These are phyloP conservation scores for Fusarium zealandicum DNA, from an alignment of 2,329 filamentous ascomycete species.

Conservation along the genomic window DNA sequence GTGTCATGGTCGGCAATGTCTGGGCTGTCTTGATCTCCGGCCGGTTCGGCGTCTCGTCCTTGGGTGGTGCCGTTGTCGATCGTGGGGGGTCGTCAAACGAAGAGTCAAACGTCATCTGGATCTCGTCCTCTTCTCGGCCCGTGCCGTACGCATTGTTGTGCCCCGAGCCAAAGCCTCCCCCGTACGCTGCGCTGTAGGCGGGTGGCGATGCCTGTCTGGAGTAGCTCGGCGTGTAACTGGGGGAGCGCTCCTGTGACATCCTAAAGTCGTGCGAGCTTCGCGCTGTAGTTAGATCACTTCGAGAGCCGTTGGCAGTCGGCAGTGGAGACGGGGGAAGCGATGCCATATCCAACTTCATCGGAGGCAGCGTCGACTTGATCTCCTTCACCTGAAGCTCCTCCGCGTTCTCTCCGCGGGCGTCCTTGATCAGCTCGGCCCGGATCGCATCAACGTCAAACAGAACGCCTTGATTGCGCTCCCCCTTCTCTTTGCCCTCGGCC, in stretches of 20 bases:
- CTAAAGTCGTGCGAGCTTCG: constrained; percentile 39
- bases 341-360: constrained; percentile 78
- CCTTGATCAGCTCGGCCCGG: constrained; percentile 79
- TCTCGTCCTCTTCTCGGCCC: constrained; percentile 54
- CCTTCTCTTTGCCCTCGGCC: constrained; percentile 41
- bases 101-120: constrained; percentile 78
- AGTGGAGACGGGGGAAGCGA: constrained; percentile 41
- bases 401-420: constrained; percentile 63
- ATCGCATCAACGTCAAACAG: constrained; percentile 97
- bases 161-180: constrained; percentile 26
- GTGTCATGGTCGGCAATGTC: constrained; percentile 58
- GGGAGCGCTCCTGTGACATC: constrained; percentile 34
- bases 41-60: constrained; percentile 42
- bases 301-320: constrained; percentile 30
- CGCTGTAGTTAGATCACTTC: constrained; percentile 18
- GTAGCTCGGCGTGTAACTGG: constrained; percentile 35
- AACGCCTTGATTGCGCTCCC: constrained; percentile 66
- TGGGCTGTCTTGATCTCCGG: constrained; percentile 49
- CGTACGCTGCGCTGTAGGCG: constrained; percentile 33
- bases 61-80: constrained; percentile 37
- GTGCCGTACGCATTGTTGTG: constrained; percentile 36
- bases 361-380: constrained; percentile 85
- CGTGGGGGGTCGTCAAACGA: constrained; percentile 56
- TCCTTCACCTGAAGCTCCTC: constrained; percentile 72
- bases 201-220: constrained; percentile 24